Evolutionary conservation across 2,329 filamentous ascomycete genomes (phyloP), one percentile per base, ranked within the genome.

Genomic region (Microsporum audouinii): DNA sequence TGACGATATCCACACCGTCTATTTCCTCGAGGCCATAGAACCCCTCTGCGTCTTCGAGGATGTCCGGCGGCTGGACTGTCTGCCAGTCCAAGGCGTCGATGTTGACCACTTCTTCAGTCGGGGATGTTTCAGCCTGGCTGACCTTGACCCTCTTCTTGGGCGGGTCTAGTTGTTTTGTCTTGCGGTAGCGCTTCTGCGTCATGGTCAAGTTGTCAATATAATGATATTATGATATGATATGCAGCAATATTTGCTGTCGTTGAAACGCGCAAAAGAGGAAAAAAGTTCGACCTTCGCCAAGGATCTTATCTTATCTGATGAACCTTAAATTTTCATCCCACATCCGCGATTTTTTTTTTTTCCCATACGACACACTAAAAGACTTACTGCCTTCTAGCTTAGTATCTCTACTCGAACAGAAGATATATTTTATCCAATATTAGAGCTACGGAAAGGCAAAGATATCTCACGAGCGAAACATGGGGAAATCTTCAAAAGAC

Each of bases 401-500:
- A 23, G 17, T 23, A 23, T 23, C 1, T 23, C 17, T 23, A 23
- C 17, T 23, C 17, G 17, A 23, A 23, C 17, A 23, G 17, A 23
- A 23, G 17, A 23, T 23, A 23, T 23, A 23, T 23, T 23, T 23
- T 23, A 23, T 23, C 1, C 17, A 23, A 23, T 23, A 23, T 23
- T 23, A 1, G 1, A 23, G 17, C 1, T 23, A 23, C 53, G 14
- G 36, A 56, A n/a, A 5, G 10, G 14, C 53, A 56, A n/a, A 12
- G 27, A 29, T 17, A 51, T 14, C 39, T 10, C 10, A 43, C 39
- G 39, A n/a, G 7, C n/a, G 2, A n/a, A 38, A 59, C 14, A 95
- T 96, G 91, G 91, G 91, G 1, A 97, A 97, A 74, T 96, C 94
- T 1, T 97, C 92, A 56, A 99, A 99, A 76, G 94, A 99, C 72